Conservation (phyloP, 345 rosid genomes). For the Euphorbia tirucalli region DNA sequence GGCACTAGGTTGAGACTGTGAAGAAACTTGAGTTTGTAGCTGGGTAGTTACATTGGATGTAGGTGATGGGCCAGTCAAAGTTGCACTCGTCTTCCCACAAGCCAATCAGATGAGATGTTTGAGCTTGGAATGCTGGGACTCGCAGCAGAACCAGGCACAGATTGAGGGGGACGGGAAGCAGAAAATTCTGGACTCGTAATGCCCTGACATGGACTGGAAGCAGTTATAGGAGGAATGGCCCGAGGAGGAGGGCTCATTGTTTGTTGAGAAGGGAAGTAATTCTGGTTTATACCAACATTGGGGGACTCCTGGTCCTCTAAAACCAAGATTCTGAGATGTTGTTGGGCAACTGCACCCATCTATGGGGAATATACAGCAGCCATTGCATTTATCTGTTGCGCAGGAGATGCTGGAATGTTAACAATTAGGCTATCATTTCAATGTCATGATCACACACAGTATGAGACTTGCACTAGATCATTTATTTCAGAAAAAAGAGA, state of each 20-base stretch:
- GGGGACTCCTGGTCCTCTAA: conserved; percentile 64
- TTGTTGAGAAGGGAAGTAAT: conserved; percentile 55
- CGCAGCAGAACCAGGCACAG: conserved; percentile 35
- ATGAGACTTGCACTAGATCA: background rate
- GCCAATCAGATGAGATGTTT: conserved; percentile 52
- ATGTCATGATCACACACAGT: conserved; percentile 37
- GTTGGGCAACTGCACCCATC: conserved; percentile 32
- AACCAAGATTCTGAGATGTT: conserved; percentile 45
- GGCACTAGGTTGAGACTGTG: conserved; percentile 32
- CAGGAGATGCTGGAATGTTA: conserved; percentile 58
- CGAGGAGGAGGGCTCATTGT: conserved; percentile 52
- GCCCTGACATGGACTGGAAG: conserved; percentile 48
- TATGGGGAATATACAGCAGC: too few relatives aligned
- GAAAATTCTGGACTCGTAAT: conserved; percentile 42
- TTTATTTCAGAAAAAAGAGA: background rate
- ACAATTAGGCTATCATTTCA: conserved; percentile 88
- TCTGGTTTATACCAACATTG: conserved; percentile 44
- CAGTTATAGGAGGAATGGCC: conserved; percentile 45
- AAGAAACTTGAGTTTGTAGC: conserved; percentile 39
- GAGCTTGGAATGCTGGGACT: conserved; percentile 40
- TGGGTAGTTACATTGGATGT: conserved; percentile 39
- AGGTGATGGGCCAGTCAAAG: conserved; percentile 40
- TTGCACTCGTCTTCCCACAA: conserved; percentile 46
- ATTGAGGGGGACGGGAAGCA: conserved; percentile 45
- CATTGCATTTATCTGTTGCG: too few relatives aligned